A percentile compares a stretch with the other conserved stretches of the same genome.
phyloP scores from a whole-genome alignment of 768 basidiomycete species.

The Trametes elegans region DNA sequence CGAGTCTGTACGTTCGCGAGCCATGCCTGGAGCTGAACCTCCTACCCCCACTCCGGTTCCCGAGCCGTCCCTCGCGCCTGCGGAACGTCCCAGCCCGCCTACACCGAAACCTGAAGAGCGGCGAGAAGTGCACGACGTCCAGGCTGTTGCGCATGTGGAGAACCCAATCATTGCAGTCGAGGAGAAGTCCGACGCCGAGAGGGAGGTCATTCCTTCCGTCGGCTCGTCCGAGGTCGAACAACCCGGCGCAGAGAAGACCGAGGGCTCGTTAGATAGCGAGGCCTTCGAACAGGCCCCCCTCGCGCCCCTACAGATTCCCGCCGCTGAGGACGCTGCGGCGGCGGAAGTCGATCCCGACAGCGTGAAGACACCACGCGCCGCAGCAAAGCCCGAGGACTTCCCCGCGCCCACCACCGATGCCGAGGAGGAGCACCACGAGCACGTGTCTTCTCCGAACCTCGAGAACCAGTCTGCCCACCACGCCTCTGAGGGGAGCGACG shows the following conservation, averaged over 20 bases:
- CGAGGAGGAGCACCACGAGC: neutral
- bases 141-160: neutral
- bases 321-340: neutral
- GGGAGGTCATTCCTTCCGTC: neutral
- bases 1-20: conserved; percentile 6
- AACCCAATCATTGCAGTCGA: neutral
- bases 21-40: conserved; percentile 18
- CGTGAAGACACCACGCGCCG: conserved; percentile 9
- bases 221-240: conserved; percentile 1
- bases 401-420: conserved; percentile 5
- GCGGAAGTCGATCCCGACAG: neutral
- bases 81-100: neutral
- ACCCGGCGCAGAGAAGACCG: neutral
- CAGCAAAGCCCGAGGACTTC: conserved; percentile 8
- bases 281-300: neutral
- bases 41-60: neutral
- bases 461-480: neutral
- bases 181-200: conserved; percentile 5
- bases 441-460: neutral
- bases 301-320: neutral
- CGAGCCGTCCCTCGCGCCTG: neutral
- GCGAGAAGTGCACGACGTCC: neutral
- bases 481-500: conserved; percentile 5
- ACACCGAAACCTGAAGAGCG: neutral
- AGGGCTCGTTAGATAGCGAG: neutral